phyloP scores from a whole-genome alignment of 495 filamentous ascomycete species.

The Trichoderma reesei region DNA sequence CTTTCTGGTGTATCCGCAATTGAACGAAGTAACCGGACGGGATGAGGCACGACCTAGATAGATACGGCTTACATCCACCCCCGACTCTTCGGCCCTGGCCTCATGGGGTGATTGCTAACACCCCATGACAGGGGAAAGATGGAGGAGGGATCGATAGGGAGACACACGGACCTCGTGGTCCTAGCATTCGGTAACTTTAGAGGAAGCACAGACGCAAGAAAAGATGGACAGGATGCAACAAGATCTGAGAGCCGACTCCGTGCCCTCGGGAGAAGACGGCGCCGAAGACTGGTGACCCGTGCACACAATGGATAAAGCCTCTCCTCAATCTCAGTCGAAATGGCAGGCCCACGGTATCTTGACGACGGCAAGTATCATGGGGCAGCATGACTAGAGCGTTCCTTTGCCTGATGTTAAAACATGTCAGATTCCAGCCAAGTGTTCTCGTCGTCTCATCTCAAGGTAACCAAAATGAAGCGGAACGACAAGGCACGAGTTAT shows the following conservation, averaged over 20 bases:
- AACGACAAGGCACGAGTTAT: background rate
- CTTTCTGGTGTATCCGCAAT: background rate
- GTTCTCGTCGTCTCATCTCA: background rate
- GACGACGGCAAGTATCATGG: background rate
- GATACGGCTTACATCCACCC: background rate
- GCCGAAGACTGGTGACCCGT: too few relatives aligned
- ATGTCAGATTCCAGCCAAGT: background rate
- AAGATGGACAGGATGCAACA: background rate
- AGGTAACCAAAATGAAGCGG: background rate
- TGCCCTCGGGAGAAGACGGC: background rate
- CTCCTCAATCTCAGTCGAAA: background rate
- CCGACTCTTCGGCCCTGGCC: background rate
- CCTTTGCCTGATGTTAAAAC: background rate
- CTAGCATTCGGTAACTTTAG: slow-evolving; percentile 1
- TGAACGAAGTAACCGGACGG: background rate
- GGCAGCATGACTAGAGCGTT: background rate
- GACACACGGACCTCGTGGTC: background rate
- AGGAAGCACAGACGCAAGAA: background rate
- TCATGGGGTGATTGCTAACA: background rate
- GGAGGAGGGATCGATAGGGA: background rate
- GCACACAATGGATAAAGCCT: background rate
- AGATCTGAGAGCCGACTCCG: background rate
- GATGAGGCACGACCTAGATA: background rate
- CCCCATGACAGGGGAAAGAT: background rate
- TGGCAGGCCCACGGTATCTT: too few relatives aligned